These are phyloP conservation scores for Adenanthera pavonina DNA, from an alignment of 306 rosid species.

Conservation along the genomic window DNA sequence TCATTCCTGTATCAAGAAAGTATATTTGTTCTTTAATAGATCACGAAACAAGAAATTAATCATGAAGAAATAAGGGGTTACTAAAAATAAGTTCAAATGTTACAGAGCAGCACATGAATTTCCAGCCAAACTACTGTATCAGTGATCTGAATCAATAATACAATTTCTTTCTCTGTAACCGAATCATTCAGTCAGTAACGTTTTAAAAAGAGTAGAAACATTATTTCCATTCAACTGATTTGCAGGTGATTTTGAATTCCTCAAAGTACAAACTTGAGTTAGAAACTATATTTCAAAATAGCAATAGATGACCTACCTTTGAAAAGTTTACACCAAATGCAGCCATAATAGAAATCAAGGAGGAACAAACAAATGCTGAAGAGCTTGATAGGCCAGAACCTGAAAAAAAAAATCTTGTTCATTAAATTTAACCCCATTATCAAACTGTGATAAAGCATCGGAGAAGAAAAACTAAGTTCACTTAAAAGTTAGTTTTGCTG, in stretches of 20 bases:
- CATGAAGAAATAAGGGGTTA: background rate
- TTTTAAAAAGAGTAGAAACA: background rate
- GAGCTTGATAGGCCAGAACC: constrained; percentile 94
- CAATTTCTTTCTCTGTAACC: background rate
- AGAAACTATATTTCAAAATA: background rate
- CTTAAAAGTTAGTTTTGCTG: background rate
- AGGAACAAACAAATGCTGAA: constrained; percentile 85
- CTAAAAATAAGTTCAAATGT: background rate
- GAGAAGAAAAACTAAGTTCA: constrained; percentile 4
- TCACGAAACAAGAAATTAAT: background rate
- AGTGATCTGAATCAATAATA: background rate
- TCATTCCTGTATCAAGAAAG: background rate
- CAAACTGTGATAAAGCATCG: background rate
- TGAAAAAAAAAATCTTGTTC: constrained; percentile 21
- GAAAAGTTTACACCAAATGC: constrained; percentile 68
- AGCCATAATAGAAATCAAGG: constrained; percentile 79
- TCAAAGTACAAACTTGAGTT: constrained; percentile 1
- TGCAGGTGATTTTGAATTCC: background rate
- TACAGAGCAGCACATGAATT: background rate
- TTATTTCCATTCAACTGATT: constrained; percentile 5
- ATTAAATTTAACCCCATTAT: background rate
- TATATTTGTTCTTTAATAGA: background rate
- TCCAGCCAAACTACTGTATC: background rate
- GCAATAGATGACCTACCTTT: constrained; percentile 54
- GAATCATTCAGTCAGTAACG: background rate